A percentile compares a stretch with the other conserved stretches of the same genome.
Evolutionary conservation across 2,329 filamentous ascomycete genomes (phyloP).

Genomic region (Ophiostoma novo-ulmi): DNA sequence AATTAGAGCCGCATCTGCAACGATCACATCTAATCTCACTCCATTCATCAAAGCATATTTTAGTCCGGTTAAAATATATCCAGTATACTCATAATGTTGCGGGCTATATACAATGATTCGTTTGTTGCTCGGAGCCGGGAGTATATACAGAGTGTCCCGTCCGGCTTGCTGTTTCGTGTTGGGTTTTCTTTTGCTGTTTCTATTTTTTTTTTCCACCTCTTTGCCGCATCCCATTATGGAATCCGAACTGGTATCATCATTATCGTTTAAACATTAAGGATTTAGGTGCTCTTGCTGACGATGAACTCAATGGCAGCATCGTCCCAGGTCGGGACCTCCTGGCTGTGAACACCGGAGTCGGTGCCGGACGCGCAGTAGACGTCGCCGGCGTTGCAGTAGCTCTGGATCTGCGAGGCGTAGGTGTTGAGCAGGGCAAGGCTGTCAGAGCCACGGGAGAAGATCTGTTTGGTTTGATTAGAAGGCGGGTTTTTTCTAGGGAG

Average conservation of each 20-base stretch:
- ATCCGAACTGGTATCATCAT: not conserved
- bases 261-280: not conserved
- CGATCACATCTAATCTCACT: too few relatives aligned
- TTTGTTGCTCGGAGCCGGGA: not conserved
- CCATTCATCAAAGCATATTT: not conserved
- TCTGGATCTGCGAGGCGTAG: conserved; percentile 28
- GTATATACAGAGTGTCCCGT: not conserved
- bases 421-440: conserved; percentile 27
- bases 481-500: not conserved
- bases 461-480: conserved; percentile 4
- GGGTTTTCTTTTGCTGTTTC: not conserved
- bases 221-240: not conserved
- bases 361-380: conserved; percentile 31
- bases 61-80: not conserved
- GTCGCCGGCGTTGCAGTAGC: conserved; percentile 31
- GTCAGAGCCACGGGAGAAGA: conserved; percentile 29
- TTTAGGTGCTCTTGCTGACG: conserved; percentile 15
- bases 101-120: not conserved
- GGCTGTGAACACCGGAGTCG: conserved; percentile 27
- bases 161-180: not conserved
- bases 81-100: not conserved
- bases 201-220: not conserved
- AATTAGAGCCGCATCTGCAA: too few relatives aligned
- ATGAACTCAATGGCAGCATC: conserved; percentile 12
- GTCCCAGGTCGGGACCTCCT: conserved; percentile 18